These are phyloP conservation scores for Lentinula aciculospora DNA, from an alignment of 768 basidiomycete genomes.

Conservation along the genomic window DNA sequence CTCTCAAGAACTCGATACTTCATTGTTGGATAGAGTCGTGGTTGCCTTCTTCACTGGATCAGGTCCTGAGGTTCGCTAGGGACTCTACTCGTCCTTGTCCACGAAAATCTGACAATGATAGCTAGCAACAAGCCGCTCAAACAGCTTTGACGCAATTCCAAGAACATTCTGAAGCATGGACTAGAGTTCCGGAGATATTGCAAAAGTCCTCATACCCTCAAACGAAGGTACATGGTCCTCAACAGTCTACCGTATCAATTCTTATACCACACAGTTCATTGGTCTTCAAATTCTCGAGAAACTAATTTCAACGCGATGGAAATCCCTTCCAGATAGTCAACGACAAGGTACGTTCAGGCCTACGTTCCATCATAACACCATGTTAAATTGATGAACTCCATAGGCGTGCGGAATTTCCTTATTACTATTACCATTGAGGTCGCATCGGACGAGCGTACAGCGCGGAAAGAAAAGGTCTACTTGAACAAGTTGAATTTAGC, in stretches of 20 bases:
- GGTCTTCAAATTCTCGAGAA: slow-evolving; percentile 61
- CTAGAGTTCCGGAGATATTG: slow-evolving; percentile 56
- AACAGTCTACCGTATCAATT: not conserved
- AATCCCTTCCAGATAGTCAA: slow-evolving; percentile 59
- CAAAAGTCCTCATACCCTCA: slow-evolving; percentile 45
- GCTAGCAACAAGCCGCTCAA: slow-evolving; percentile 55
- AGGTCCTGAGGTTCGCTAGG: not conserved
- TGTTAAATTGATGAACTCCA: not conserved
- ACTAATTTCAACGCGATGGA: slow-evolving; percentile 59
- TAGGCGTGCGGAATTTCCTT: slow-evolving; percentile 73
- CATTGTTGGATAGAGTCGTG: slow-evolving; percentile 4
- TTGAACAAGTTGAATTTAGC: slow-evolving; percentile 75
- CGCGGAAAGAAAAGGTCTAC: slow-evolving; percentile 64
- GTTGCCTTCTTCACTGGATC: slow-evolving; percentile 3
- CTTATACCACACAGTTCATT: slow-evolving; percentile 38
- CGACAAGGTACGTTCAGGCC: slow-evolving; percentile 41
- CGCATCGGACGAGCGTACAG: slow-evolving; percentile 58
- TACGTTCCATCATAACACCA: not conserved
- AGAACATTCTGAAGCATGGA: slow-evolving; percentile 62
- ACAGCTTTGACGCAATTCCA: slow-evolving; percentile 60
- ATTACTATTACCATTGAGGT: slow-evolving; percentile 68
- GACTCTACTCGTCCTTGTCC: not conserved
- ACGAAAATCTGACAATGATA: not conserved
- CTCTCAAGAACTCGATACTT: slow-evolving; percentile 3
- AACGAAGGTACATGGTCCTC: slow-evolving; percentile 31